Percentiles rank a stretch among this genome's conserved stretches.
Evolutionary conservation across 202 grass and related monocot species (phyloP).

Genomic region (Panicum hallii): DNA sequence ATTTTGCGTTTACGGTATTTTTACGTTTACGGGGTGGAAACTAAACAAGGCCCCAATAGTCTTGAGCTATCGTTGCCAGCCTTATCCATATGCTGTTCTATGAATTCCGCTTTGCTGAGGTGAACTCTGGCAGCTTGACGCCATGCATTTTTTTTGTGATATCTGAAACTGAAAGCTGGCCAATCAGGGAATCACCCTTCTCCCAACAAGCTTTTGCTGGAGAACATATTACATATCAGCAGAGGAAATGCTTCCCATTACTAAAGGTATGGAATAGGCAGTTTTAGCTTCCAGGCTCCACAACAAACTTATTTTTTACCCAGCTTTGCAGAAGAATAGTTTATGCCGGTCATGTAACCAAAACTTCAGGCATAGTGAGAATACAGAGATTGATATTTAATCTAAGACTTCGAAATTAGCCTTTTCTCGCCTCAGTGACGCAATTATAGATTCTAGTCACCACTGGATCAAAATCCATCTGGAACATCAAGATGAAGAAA

Average conservation of each 20-base stretch:
- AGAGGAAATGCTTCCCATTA: background rate
- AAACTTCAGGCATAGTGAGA: background rate
- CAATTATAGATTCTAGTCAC: background rate
- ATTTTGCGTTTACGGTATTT: too few species aligned
- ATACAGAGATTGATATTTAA: background rate
- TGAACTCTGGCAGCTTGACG: background rate
- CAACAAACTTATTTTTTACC: background rate
- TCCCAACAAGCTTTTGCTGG: background rate
- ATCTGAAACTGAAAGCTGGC: background rate
- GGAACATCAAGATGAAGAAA: background rate
- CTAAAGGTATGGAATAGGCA: background rate
- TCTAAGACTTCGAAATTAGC: background rate
- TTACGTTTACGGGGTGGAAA: too few species aligned
- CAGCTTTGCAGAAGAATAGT: background rate
- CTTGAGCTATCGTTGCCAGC: background rate
- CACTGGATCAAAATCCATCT: background rate
- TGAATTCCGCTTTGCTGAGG: background rate
- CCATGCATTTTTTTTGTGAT: background rate
- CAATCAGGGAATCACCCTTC: background rate
- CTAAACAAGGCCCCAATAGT: too few species aligned
- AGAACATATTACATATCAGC: too few species aligned
- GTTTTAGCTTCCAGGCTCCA: background rate
- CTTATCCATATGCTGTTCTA: constrained; percentile 9
- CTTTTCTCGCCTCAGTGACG: background rate
- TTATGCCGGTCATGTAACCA: background rate